These are phyloP conservation scores for Capsicum rhomboideum DNA, from an alignment of 257 asterid genomes.

Conservation along the genomic window DNA sequence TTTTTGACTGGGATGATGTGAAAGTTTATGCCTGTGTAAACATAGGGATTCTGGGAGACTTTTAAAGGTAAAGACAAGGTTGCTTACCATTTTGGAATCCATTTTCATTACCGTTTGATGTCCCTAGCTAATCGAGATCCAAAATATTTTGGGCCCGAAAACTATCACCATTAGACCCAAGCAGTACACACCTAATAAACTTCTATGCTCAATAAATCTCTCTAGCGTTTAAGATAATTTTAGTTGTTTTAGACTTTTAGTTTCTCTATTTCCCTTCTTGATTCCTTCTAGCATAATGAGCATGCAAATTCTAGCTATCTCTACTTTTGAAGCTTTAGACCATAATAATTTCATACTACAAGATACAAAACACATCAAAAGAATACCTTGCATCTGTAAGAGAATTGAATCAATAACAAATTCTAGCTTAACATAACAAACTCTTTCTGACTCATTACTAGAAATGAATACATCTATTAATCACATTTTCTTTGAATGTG, in stretches of 20 bases:
- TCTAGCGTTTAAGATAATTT: not conserved
- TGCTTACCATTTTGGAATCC: not conserved
- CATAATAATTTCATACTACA: not conserved
- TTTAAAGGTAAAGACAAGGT: not conserved
- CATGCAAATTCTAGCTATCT: not conserved
- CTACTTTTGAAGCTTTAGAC: not conserved
- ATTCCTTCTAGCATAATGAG: not conserved
- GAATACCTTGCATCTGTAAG: constrained; percentile 80
- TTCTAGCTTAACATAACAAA: no score
- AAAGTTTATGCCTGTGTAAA: not conserved
- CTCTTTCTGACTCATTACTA: no score
- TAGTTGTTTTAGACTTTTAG: not conserved
- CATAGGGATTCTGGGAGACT: not conserved
- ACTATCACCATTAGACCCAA: not conserved
- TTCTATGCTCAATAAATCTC: not conserved
- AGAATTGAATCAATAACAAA: constrained; percentile 36
- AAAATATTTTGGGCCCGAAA: not conserved
- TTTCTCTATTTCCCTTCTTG: not conserved
- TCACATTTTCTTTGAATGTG: no score
- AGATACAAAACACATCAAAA: not conserved
- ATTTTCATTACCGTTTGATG: not conserved
- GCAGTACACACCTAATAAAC: not conserved
- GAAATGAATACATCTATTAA: no score
- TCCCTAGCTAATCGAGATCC: not conserved
- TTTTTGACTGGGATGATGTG: not conserved